Base-by-base conservation (phyloP, 169 alveolate species). In the Eimeria maxima region DNA sequence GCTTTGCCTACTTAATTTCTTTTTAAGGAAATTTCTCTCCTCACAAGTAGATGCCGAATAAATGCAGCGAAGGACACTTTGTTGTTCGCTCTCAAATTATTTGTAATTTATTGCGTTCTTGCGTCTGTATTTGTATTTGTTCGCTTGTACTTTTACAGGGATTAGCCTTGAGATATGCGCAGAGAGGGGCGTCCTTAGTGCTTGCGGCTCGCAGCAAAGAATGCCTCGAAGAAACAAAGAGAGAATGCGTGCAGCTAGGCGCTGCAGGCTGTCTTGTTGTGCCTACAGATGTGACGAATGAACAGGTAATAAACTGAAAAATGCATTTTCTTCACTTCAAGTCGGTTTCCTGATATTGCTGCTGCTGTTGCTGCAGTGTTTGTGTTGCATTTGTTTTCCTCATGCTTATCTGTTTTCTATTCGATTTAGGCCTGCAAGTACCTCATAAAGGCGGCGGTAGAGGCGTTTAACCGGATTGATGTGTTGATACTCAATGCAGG, bases 241-340 rank as follows among this genome's bases (percentile, higher is more conserved):
- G 7, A 14, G 29, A 38, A 42, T 76, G 87, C 29, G 16, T 42
- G 10, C 33, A 45, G 20, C 33, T 22, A 10, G 87, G 87, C n/a
- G 87, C 87, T 45, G 57, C 27, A 14, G 57, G 42, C 33, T 76
- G 87, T 45, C 24, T 76, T 14, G 57, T 63, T n/a, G 87, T 76
- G 24, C 87, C 87, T 11, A 76, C 87, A 47, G 87, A 76, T 42
- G 87, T 76, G 7, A 42, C 87, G 20, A 44, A 76, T 24, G 87
- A 76, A 42, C 33, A 7, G 60, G 87, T 76, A 45, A 76, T 11
- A 60, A 5, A 18, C 13, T 53, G 20, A 60, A 16, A 53, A 53
- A 2, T 53, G 5, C 63, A 53, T 13, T 53, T 53, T 53, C 11
- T 16, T 13, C 63, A 10, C 22, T 13, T 53, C 0, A 33, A 33